phyloP scores from a whole-genome alignment of 116 monocot species.

The Cymodocea nodosa region DNA sequence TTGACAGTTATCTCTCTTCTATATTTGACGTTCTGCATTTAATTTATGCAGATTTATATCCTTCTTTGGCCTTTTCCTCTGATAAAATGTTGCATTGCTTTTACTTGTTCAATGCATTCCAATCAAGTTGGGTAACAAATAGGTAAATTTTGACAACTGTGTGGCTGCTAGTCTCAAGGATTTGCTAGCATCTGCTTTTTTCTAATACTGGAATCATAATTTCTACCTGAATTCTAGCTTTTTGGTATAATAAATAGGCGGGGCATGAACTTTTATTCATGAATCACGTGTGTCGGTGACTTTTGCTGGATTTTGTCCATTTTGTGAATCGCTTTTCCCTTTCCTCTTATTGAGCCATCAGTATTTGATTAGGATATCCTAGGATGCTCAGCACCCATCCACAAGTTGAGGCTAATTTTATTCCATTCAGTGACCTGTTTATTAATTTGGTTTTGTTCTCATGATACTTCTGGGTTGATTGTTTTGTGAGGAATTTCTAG shows the following conservation, averaged over 20 bases:
- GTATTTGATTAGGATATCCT: background rate
- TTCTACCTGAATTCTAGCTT: background rate
- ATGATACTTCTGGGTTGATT: constrained; percentile 2
- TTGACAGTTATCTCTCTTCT: background rate
- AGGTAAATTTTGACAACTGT: background rate
- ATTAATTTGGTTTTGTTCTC: background rate
- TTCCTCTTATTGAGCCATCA: background rate
- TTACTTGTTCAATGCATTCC: background rate
- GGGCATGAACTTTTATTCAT: background rate
- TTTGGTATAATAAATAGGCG: background rate
- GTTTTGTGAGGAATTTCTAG: background rate
- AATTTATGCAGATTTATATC: background rate
- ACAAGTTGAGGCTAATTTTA: background rate
- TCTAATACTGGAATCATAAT: background rate
- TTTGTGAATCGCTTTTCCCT: background rate
- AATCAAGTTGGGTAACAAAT: background rate
- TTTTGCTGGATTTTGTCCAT: background rate
- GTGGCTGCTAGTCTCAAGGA: background rate
- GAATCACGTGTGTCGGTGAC: constrained; percentile 1
- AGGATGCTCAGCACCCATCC: background rate
- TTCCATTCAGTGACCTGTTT: background rate
- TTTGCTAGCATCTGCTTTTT: background rate
- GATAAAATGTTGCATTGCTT: constrained; percentile 5
- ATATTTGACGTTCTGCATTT: background rate
- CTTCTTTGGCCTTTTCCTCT: background rate